Percentiles rank a stretch among this genome's conserved stretches.
These are phyloP conservation scores for Anastatica hierochuntica DNA, from an alignment of 345 rosid genomes.

Conservation along the genomic window DNA sequence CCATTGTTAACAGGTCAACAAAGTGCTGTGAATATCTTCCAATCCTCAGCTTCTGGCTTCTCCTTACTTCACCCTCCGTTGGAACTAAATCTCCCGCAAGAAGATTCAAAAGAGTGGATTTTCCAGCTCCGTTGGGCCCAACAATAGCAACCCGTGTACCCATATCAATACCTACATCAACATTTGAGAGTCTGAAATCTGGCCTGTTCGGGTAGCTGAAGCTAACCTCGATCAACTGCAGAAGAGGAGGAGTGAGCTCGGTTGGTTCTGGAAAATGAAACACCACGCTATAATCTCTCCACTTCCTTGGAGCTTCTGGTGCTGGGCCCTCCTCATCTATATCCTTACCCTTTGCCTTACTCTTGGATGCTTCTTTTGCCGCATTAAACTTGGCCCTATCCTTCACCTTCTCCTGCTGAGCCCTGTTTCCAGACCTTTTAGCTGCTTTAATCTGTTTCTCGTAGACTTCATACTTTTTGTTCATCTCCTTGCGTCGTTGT, in stretches of 20 bases:
- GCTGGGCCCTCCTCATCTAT: conserved; percentile 60
- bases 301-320: conserved; percentile 72
- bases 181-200: conserved; percentile 69
- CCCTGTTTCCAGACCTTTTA: conserved; percentile 68
- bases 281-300: conserved; percentile 90
- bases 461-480: conserved; percentile 63
- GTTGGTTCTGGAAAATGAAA: conserved; percentile 97
- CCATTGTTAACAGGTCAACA: conserved; percentile 84
- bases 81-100: conserved; percentile 88
- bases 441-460: conserved; percentile 87
- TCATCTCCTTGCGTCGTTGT: conserved; percentile 85
- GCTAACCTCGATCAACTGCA: conserved; percentile 85
- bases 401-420: conserved; percentile 81
- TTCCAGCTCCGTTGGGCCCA: conserved; percentile 97
- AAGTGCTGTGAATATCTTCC: conserved; percentile 97
- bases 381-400: conserved; percentile 65
- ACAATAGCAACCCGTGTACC: conserved; percentile 91
- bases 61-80: conserved; percentile 66
- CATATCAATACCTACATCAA: conserved; percentile 98
- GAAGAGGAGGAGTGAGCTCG: conserved; percentile 83
- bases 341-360: conserved; percentile 53
- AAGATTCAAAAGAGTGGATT: conserved; percentile 82
- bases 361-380: conserved; percentile 74
- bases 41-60: conserved; percentile 84
- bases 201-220: conserved; percentile 75